These are phyloP conservation scores for Globisporangium irregulare DNA, from an alignment of 352 stramenopile species.

Conservation along the genomic window DNA sequence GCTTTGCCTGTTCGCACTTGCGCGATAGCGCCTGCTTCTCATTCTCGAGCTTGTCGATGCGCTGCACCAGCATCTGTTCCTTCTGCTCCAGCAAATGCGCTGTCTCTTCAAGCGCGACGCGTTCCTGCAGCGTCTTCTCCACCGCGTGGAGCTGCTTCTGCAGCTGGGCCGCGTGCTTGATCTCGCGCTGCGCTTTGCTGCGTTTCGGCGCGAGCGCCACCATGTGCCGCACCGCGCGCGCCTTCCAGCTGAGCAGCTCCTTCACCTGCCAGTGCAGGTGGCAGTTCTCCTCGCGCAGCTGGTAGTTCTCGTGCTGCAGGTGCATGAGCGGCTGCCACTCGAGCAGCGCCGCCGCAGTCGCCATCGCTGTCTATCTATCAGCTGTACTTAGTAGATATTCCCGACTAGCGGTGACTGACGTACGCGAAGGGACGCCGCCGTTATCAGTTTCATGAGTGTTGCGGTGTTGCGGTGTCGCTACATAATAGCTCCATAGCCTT, in stretches of 20 bases:
- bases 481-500: no score
- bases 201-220: slow-evolving; percentile 52
- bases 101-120: slow-evolving; percentile 44
- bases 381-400: neutral
- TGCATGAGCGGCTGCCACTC: slow-evolving; percentile 56
- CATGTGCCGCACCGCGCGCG: slow-evolving; percentile 64
- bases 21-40: slow-evolving; percentile 27
- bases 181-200: slow-evolving; percentile 36
- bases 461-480: no score
- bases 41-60: slow-evolving; percentile 25
- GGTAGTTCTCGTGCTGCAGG: slow-evolving; percentile 65
- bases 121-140: slow-evolving; percentile 53
- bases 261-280: slow-evolving; percentile 41
- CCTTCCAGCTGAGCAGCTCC: slow-evolving; percentile 62
- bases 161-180: slow-evolving; percentile 49
- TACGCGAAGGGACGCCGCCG: neutral
- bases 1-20: slow-evolving; percentile 12
- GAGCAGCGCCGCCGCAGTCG: slow-evolving; percentile 39
- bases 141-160: slow-evolving; percentile 51
- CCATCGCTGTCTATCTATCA: slow-evolving; percentile 16
- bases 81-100: slow-evolving; percentile 35
- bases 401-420: neutral
- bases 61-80: slow-evolving; percentile 25
- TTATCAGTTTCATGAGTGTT: neutral
- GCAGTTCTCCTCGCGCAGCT: slow-evolving; percentile 56